Percentiles rank a stretch among this genome's conserved stretches.
Conservation (phyloP, 768 basidiomycete genomes). For the Tulasnella sp. region DNA sequence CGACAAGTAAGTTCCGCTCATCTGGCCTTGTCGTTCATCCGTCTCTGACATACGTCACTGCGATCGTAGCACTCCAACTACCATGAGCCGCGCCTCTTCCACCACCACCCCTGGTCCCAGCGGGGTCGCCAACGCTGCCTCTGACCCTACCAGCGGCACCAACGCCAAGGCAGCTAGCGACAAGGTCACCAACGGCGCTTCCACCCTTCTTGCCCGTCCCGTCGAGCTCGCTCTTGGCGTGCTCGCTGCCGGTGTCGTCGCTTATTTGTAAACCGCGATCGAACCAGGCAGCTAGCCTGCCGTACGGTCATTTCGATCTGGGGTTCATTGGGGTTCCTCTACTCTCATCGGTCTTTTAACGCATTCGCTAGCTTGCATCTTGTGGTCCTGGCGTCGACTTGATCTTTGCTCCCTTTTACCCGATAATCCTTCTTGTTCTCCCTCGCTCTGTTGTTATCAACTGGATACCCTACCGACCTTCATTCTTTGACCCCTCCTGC, state of each 20-base stretch:
- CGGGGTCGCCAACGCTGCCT: conserved; percentile 2
- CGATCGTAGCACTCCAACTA: background rate
- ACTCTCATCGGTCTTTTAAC: background rate
- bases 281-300: background rate
- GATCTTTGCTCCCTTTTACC: background rate
- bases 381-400: background rate
- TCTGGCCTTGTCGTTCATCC: background rate
- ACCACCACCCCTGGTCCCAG: background rate
- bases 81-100: background rate
- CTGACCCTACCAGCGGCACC: background rate
- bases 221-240: background rate
- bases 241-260: background rate
- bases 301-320: background rate
- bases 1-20: background rate
- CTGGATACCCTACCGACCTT: background rate
- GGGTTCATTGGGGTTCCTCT: background rate
- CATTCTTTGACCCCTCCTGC: background rate
- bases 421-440: background rate
- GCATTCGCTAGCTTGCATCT: background rate
- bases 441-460: background rate
- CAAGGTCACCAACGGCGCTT: background rate
- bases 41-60: background rate
- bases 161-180: background rate
- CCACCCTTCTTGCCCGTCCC: background rate
- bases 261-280: background rate